Evolutionary conservation across 306 rosid species (phyloP), one percentile per base, ranked within the genome.

Genomic region (Hippophae gyantsensis): DNA sequence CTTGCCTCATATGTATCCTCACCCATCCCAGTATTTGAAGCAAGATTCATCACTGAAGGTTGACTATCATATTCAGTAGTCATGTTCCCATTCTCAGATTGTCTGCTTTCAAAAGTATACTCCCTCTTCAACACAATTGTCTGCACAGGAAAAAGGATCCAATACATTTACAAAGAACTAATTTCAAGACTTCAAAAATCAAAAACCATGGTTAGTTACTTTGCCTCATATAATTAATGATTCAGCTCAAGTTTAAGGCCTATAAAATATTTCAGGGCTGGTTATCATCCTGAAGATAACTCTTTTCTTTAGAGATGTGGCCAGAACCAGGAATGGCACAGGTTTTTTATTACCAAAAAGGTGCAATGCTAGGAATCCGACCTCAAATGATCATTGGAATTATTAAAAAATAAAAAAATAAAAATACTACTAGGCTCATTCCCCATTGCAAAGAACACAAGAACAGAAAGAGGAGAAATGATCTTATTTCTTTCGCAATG

Each of bases 41-140:
- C 61, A 57, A 72, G 72, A 72, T 68, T 74, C 47, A 80, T 61
- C 66, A 86, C 58, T 72, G 70, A 68, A 54, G 83, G 64, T 73
- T 80, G 92, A 62, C 79, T 75, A 58, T 78, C 99, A 66, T 63
- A 79, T 61, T 84, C 96, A 72, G 87, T 75, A 73, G 62, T 72
- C 71, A 71, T 7, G 78, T 78, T 84, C 9, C 96, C 99, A 73
- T 88, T 85, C 84, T 92, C 95, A 74, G 74, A 59, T 64, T 74
- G 84, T 69, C 84, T 77, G 57, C 78, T 79, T 63, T 84, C 99
- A 61, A 85, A 78, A 43, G 83, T 73, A 65, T 78, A 82, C 54
- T 84, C 95, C 62, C 72, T 84, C 55, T 80, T 84, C 53, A 76
- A 45, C 57, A 86, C 72, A 13, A 81, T 76, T 47, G 74, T 70